Conservation (phyloP, 106 monocot genomes). For the Xerophyta viscosa region DNA sequence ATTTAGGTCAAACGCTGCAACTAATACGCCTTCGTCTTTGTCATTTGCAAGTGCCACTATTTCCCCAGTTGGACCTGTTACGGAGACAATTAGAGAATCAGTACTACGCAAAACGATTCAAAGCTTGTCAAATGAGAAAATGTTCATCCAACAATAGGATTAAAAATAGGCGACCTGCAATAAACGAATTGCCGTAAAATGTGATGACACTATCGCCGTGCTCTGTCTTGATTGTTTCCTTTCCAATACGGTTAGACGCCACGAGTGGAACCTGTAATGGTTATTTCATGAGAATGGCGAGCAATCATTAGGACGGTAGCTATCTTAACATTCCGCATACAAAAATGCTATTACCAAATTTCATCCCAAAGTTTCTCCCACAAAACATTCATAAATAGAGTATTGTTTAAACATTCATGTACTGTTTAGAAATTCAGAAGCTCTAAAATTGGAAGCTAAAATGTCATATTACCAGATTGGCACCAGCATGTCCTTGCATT, state of each 20-base stretch:
- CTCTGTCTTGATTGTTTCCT: conserved; percentile 76
- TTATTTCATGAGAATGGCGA: too few relatives aligned
- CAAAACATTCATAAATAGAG: too few relatives aligned
- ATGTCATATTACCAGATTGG: conserved; percentile 54
- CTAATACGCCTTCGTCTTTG: conserved; percentile 73
- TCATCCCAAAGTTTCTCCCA: too few relatives aligned
- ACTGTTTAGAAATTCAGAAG: too few relatives aligned
- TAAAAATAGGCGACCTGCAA: conserved; percentile 38
- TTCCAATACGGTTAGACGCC: conserved; percentile 87
- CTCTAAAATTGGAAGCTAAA: too few relatives aligned
- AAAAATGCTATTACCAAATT: too few relatives aligned
- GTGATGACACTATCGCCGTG: conserved; percentile 75
- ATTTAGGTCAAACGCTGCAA: conserved; percentile 73
- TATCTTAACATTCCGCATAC: too few relatives aligned
- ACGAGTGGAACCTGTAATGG: conserved; percentile 83
- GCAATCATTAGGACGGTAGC: too few relatives aligned
- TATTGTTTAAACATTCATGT: too few relatives aligned
- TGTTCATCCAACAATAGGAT: not conserved
- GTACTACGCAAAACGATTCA: not conserved
- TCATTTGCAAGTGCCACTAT: conserved; percentile 68
- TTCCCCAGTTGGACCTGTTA: conserved; percentile 83
- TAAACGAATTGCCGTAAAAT: conserved; percentile 95
- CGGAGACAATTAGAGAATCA: not conserved
- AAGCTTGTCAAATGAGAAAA: not conserved
- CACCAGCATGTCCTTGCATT: conserved; percentile 97